Evolutionary conservation across 1,139 yeast species (phyloP).

Genomic region (Meyerozyma guilliermondii): DNA sequence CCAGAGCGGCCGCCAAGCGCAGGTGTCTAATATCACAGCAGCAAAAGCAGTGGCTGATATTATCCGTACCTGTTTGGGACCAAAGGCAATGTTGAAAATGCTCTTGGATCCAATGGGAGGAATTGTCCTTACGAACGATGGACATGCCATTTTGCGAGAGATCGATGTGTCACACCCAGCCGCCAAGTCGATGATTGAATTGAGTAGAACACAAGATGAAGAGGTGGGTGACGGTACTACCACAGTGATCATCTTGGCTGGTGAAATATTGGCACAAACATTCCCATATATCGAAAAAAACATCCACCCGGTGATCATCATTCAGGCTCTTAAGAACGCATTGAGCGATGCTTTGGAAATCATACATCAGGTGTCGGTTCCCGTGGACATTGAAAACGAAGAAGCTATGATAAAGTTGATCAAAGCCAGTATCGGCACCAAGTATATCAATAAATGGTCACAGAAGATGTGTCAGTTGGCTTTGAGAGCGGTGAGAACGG

Average conservation of each 20-base stretch:
- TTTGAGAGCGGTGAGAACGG: conserved; percentile 82
- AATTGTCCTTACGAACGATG: conserved; percentile 94
- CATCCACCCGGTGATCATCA: conserved; percentile 94
- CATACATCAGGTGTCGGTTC: conserved; percentile 77
- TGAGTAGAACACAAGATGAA: conserved; percentile 96
- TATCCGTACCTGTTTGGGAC: conserved; percentile 97
- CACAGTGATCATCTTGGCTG: conserved; percentile 90
- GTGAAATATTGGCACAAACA: conserved; percentile 93
- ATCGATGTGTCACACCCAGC: conserved; percentile 96
- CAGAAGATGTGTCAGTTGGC: conserved; percentile 88
- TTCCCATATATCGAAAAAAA: conserved; percentile 91
- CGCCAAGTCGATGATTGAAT: conserved; percentile 96
- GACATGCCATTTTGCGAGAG: conserved; percentile 88
- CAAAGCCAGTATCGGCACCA: conserved; percentile 92
- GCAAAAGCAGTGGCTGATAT: conserved; percentile 98
- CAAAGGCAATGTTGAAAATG: conserved; percentile 98
- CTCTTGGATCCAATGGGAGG: conserved; percentile 98
- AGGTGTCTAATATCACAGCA: conserved; percentile 92
- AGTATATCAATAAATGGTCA: conserved; percentile 89
- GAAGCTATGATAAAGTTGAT: conserved; percentile 83
- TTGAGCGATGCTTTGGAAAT: conserved; percentile 85
- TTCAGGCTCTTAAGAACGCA: conserved; percentile 91
- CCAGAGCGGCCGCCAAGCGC: conserved; percentile 97
- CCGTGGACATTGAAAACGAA: conserved; percentile 81
- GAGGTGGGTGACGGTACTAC: conserved; percentile 99